Base-by-base conservation (phyloP, 2,329 filamentous ascomycete genomes). In the Colletotrichum filicis region DNA sequence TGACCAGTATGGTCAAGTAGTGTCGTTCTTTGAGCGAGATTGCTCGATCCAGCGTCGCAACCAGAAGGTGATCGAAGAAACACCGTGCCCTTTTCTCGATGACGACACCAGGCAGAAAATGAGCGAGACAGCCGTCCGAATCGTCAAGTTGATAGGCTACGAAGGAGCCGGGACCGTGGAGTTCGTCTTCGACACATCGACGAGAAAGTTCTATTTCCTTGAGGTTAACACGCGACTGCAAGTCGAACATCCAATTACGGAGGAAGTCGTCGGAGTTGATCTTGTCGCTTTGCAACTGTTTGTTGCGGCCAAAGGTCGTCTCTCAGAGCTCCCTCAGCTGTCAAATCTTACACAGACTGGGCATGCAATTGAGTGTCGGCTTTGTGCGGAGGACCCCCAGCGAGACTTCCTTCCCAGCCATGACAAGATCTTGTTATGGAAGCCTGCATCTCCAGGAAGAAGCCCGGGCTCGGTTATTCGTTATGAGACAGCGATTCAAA, bases 51-150 rank as follows among this genome's bases (percentile, higher is more conserved):
- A 87, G 63, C 77, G 85, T 9, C 78, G 85, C 2, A 81, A 87
- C 71, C 85, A 87, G 71, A 87, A 87, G 69, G 80, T 87, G 6
- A 80, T 87, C 9, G 85, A 87, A 68, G 82, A 85, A 66, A 77
- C 77, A 0, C 81, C 81, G 1, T 42, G 37, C 14, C 14, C 14
- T 42, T 42, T 42, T 7, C 37, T 42, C 37, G 37, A 42, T 16
- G 16, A 42, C 37, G 14, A 42, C 37, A 42, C 37, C 2, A 16
- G 37, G 14, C 37, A 42, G 14, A 19, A 4, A 6, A 42, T 42
- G 14, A 42, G 37, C 37, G 37, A 42, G 37, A 42, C 37, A 42
- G 37, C 37, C 14, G 79, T 82, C 0, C 70, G 74, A 6, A 78
- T 83, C 42, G 82, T 78, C 12, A 73, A 73, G 67, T 71, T 78